These are phyloP conservation scores for Pleurotus sapidus DNA, from an alignment of 768 basidiomycete genomes.

Conservation along the genomic window DNA sequence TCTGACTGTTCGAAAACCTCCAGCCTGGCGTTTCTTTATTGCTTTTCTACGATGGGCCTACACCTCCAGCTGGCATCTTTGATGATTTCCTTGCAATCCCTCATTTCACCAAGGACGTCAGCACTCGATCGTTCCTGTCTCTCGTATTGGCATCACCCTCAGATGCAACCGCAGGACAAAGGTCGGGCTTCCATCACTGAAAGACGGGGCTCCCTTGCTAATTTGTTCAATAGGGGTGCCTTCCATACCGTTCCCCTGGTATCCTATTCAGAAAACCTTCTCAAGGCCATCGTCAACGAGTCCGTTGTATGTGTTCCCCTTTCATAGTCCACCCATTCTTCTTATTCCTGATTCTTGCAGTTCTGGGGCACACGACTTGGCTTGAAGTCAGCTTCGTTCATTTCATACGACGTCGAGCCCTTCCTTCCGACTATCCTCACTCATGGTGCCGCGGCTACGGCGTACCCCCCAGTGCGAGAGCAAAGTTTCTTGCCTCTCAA, in stretches of 20 bases:
- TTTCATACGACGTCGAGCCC: constrained; percentile 51
- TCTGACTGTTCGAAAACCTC: background rate
- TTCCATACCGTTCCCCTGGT: constrained; percentile 43
- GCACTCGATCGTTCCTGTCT: constrained; percentile 36
- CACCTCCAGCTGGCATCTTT: constrained; percentile 45
- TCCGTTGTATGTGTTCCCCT: constrained; percentile 26
- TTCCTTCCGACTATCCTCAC: constrained; percentile 41
- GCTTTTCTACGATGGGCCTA: constrained; percentile 60
- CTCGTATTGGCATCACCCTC: constrained; percentile 36
- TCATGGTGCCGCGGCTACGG: constrained; percentile 33
- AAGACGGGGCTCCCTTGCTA: constrained; percentile 11
- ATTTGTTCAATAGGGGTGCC: constrained; percentile 19
- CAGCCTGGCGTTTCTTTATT: constrained; percentile 25
- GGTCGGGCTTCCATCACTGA: constrained; percentile 10
- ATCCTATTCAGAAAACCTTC: constrained; percentile 29
- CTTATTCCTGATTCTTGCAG: constrained; percentile 21
- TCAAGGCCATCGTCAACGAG: constrained; percentile 43
- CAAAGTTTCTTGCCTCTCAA: constrained; percentile 23
- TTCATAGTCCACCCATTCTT: background rate
- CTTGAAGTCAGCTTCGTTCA: constrained; percentile 24
- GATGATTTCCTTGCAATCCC: constrained; percentile 49
- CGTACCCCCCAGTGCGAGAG: constrained; percentile 37
- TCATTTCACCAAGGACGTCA: constrained; percentile 31
- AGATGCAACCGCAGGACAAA: constrained; percentile 25
- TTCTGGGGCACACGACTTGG: constrained; percentile 39